Evolutionary conservation across 2,329 filamentous ascomycete genomes (phyloP).

Genomic region (Davidsoniella eucalypti): DNA sequence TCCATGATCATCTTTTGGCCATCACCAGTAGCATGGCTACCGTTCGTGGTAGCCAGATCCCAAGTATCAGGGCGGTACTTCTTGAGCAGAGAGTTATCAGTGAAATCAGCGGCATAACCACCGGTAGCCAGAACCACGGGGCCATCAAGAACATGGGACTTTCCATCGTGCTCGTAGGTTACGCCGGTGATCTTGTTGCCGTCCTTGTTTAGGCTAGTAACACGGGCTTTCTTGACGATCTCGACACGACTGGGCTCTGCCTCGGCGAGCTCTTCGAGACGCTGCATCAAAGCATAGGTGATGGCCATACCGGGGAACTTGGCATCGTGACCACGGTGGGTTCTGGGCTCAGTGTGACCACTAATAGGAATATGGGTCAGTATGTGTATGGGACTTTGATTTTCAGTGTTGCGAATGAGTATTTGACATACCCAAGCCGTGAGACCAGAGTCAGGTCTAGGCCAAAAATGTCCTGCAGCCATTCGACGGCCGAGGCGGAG

Average conservation of each 20-base stretch:
- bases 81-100: constrained; percentile 77
- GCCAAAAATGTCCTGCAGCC: constrained; percentile 98
- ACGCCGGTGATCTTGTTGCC: constrained; percentile 82
- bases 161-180: constrained; percentile 66
- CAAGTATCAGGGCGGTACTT: constrained; percentile 90
- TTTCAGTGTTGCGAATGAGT: neutral
- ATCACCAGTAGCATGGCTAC: constrained; percentile 91
- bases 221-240: constrained; percentile 97
- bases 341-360: constrained; percentile 92
- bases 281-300: constrained; percentile 97
- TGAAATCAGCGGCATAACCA: constrained; percentile 94
- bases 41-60: constrained; percentile 86
- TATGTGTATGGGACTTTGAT: neutral
- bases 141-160: constrained; percentile 57
- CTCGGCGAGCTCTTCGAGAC: constrained; percentile 90
- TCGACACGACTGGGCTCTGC: constrained; percentile 78
- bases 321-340: constrained; percentile 96
- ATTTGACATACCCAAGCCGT: constrained; percentile 62
- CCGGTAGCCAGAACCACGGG: constrained; percentile 90
- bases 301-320: constrained; percentile 99
- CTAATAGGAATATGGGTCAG: constrained; percentile 28
- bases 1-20: constrained; percentile 99
- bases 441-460: constrained; percentile 94
- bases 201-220: constrained; percentile 77
- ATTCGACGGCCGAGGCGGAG: constrained; percentile 91